Evolutionary conservation across 352 stramenopile genomes (phyloP).

Genomic region (Globisporangium echinulatum): DNA sequence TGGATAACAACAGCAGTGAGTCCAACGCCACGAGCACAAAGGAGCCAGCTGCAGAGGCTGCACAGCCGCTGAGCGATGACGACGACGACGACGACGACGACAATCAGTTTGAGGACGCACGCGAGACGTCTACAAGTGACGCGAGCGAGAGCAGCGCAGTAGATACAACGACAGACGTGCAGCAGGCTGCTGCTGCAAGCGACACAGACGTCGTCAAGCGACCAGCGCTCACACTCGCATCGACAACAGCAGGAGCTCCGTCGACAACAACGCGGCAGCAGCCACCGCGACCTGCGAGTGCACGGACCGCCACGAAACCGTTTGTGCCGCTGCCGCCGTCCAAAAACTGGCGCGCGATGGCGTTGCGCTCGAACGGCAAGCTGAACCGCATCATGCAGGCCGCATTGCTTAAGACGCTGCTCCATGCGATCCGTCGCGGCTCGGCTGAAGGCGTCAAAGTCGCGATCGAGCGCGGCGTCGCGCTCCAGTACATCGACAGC

Average conservation of each 20-base stretch:
- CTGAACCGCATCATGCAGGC: conserved; percentile 74
- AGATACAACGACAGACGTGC: neutral
- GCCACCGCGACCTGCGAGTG: conserved; percentile 4
- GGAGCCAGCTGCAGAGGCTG: neutral
- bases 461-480: conserved; percentile 76
- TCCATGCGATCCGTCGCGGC: conserved; percentile 71
- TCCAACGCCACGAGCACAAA: conserved; percentile 2
- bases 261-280: neutral
- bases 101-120: conserved; percentile 13
- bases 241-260: neutral
- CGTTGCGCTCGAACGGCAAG: conserved; percentile 55
- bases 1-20: conserved; percentile 1
- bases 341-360: conserved; percentile 40
- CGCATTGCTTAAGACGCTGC: conserved; percentile 76
- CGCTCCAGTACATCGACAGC: conserved; percentile 71
- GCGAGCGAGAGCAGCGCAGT: neutral
- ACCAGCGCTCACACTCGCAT: neutral
- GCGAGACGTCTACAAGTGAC: neutral
- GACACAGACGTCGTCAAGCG: neutral
- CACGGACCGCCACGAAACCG: conserved; percentile 15
- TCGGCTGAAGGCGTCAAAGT: conserved; percentile 80
- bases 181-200: neutral
- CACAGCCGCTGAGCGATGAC: neutral
- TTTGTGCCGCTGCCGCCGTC: conserved; percentile 41
- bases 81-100: conserved; percentile 1